phyloP scores from a whole-genome alignment of 2,329 filamentous ascomycete species.

The Sclerotinia sclerotiorum region DNA sequence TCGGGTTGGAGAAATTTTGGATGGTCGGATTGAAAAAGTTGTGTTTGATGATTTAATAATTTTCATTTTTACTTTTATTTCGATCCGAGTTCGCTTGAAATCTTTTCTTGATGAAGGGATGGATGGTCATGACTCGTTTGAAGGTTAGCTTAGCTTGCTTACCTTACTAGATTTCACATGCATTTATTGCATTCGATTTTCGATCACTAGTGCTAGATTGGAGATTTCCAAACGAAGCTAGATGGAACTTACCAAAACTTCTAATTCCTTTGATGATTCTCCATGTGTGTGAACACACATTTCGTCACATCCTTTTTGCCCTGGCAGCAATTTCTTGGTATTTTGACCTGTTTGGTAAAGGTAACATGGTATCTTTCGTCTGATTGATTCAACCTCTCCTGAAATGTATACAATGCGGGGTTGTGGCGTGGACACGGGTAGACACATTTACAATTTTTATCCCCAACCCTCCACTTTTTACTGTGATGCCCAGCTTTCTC shows the following conservation, averaged over 20 bases:
- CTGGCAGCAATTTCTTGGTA: background rate
- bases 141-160: background rate
- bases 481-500: background rate
- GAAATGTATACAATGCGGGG: constrained; percentile 1
- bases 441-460: background rate
- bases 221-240: background rate
- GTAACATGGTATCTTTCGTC: background rate
- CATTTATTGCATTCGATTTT: background rate
- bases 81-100: background rate
- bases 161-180: background rate
- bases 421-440: background rate
- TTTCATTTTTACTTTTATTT: too few relatives aligned
- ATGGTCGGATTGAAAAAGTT: background rate
- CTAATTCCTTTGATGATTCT: background rate
- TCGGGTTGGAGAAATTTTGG: background rate
- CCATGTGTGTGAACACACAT: background rate
- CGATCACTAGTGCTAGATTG: background rate
- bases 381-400: background rate
- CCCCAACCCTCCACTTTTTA: background rate
- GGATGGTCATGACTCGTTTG: background rate
- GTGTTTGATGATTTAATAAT: too few relatives aligned
- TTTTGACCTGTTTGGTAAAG: background rate
- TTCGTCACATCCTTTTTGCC: background rate
- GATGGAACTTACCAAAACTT: too few relatives aligned
- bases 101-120: background rate